Base-by-base conservation (phyloP, 2,329 filamentous ascomycete genomes). In the Penicillium sp. region DNA sequence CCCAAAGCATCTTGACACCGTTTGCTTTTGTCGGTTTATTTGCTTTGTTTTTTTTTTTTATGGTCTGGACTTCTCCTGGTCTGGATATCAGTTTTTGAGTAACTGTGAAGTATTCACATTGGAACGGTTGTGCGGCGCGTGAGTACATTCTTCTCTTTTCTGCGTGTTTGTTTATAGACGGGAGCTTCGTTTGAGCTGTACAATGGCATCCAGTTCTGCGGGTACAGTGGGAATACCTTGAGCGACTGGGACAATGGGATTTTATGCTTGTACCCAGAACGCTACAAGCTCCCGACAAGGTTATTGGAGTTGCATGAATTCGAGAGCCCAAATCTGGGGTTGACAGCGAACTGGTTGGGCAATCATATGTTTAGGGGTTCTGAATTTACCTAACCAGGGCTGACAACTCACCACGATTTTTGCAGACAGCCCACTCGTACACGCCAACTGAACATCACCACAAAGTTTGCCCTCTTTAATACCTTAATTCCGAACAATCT, bases 21-120 rank as follows among this genome's bases (percentile, higher is more conserved):
- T 42, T 61, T 50, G 37, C 23, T 54, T 60, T 55, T 60, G 54
- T 60, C 67, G 35, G 60, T 60, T 49, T 43, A 49, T 45, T 56
- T 56, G 31, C 38, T 49, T 69, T 61, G 50, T 56, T 42, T 45
- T 61, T 25, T 25, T 25, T 25, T 5, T 61, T 56, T 27, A 27
- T 60, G 56, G 47, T 50, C 29, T 54, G 47, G 52, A 53, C 31
- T 58, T 54, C 31, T 42, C 31, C 41, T 55, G 58, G 54, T 56
- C 52, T 57, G 56, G 56, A 56, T 50, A 50, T 61, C 45, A 38
- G 54, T 49, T 25, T 33, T 53, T 15, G 10, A 58, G 29, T 38
- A 53, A 45, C 7, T 27, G 41, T 46, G 40, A 47, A 46, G 9
- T 6, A 33, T 19, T n/a, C 21, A n/a, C 17, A 27, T 53, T 46